phyloP scores from a whole-genome alignment of 768 basidiomycete genomes.

The Amanita inopinata region DNA sequence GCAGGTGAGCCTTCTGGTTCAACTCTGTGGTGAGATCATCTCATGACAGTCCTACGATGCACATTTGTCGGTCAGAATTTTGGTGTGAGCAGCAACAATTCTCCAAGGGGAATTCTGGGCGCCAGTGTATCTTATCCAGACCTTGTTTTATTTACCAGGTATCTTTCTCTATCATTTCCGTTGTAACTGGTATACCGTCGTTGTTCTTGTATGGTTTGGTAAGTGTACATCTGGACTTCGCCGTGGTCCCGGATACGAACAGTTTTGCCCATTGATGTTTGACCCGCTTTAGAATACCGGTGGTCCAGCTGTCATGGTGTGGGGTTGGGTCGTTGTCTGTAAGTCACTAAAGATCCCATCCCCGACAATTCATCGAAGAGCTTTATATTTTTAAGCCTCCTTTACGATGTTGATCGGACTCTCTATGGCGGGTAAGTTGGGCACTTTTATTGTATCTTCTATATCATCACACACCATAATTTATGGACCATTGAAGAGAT shows the following conservation, averaged over 20 bases:
- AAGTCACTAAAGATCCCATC: constrained; percentile 15
- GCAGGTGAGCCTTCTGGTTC: constrained; percentile 31
- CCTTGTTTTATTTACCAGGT: constrained; percentile 27
- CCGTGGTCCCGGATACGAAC: too few species aligned
- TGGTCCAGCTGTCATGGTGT: constrained; percentile 70
- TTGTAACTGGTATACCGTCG: constrained; percentile 64
- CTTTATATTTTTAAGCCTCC: constrained; percentile 28
- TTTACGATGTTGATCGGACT: constrained; percentile 67
- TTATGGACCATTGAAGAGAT: constrained; percentile 27
- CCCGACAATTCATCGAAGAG: not conserved
- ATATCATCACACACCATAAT: too few species aligned
- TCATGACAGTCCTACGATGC: not conserved
- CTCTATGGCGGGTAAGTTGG: constrained; percentile 56
- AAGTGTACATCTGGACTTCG: constrained; percentile 16
- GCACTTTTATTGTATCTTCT: not conserved
- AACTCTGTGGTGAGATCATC: not conserved
- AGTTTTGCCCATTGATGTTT: too few species aligned
- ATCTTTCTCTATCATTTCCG: constrained; percentile 69
- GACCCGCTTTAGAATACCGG: constrained; percentile 49
- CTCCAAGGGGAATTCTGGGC: too few species aligned
- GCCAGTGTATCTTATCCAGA: too few species aligned
- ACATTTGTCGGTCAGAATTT: constrained; percentile 39
- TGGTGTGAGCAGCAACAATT: constrained; percentile 31
- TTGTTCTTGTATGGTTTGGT: constrained; percentile 63
- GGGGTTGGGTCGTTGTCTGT: constrained; percentile 64